Evolutionary conservation across 179 eudicot genomes (phyloP).

Genomic region (Patellifolia procumbens): DNA sequence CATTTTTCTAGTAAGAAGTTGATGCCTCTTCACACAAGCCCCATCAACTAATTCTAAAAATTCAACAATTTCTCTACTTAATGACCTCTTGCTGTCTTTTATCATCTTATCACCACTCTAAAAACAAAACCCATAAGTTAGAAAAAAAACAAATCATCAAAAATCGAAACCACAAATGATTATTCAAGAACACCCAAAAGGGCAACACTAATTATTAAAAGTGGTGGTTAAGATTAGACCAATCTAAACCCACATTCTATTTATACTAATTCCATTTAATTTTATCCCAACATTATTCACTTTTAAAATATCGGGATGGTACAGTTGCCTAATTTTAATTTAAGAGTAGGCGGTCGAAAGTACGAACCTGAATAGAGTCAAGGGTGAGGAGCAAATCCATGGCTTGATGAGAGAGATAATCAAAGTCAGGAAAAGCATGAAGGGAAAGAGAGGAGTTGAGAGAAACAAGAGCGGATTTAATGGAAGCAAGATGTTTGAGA

Average conservation of each 20-base stretch:
- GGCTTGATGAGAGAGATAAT: conserved; percentile 46
- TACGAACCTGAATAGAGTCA: conserved; percentile 80
- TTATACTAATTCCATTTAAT: too few relatives aligned
- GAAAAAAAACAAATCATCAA: background rate
- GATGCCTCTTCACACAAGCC: conserved; percentile 38
- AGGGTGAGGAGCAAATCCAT: conserved; percentile 53
- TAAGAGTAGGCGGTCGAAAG: too few relatives aligned
- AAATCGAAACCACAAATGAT: background rate
- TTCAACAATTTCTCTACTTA: conserved; percentile 52
- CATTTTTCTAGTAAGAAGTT: conserved; percentile 31
- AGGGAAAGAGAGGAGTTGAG: conserved; percentile 47
- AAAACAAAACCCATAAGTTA: background rate
- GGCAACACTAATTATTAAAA: too few relatives aligned
- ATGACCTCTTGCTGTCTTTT: conserved; percentile 61
- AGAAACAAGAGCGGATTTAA: conserved; percentile 55
- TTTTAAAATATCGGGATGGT: too few relatives aligned
- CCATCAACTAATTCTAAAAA: conserved; percentile 59
- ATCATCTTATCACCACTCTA: conserved; percentile 76
- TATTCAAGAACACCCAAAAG: too few relatives aligned
- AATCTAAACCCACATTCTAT: too few relatives aligned
- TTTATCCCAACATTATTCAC: too few relatives aligned
- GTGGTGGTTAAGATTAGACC: too few relatives aligned
- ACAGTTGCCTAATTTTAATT: too few relatives aligned
- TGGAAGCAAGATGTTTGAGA: conserved; percentile 62
- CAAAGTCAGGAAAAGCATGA: conserved; percentile 43